Evolutionary conservation across 78 protist species (phyloP).

Genomic region (Diacronema lutheri): DNA sequence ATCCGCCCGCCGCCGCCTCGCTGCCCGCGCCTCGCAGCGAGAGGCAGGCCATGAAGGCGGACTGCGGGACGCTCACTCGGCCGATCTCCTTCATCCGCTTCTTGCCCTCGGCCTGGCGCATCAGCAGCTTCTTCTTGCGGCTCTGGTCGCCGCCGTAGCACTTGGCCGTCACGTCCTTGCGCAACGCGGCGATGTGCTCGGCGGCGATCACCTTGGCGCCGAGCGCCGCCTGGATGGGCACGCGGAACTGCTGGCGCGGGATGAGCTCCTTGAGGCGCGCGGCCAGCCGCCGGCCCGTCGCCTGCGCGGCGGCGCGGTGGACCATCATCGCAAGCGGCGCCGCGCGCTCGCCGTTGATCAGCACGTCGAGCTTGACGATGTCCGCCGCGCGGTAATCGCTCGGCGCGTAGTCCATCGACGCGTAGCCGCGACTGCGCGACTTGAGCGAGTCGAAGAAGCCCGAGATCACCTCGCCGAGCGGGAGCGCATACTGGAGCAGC

Average conservation of each 20-base stretch:
- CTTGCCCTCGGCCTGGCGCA: slow-evolving; percentile 87
- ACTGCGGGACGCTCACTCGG: too few species aligned
- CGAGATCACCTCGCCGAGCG: slow-evolving; percentile 70
- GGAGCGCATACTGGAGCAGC: slow-evolving; percentile 57
- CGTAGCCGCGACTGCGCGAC: slow-evolving; percentile 65
- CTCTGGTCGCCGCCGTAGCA: slow-evolving; percentile 43
- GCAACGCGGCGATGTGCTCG: slow-evolving; percentile 48
- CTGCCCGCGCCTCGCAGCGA: too few species aligned
- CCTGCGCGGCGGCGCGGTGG: not conserved
- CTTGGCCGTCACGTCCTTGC: slow-evolving; percentile 87
- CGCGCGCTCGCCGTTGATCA: slow-evolving; percentile 69
- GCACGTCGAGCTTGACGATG: slow-evolving; percentile 20
- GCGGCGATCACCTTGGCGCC: slow-evolving; percentile 67
- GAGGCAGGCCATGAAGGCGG: too few species aligned
- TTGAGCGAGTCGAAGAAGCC: slow-evolving; percentile 74
- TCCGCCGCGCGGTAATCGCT: slow-evolving; percentile 26
- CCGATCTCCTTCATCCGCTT: slow-evolving; percentile 36
- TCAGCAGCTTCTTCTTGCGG: slow-evolving; percentile 64
- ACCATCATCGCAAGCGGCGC: slow-evolving; percentile 71
- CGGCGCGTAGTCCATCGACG: slow-evolving; percentile 77
- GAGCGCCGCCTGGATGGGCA: slow-evolving; percentile 62
- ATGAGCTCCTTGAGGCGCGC: not conserved
- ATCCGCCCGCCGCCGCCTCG: too few species aligned
- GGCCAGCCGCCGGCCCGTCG: not conserved
- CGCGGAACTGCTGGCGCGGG: not conserved